Evolutionary conservation across 2,329 filamentous ascomycete species (phyloP), one percentile per base, ranked within the genome.

Genomic region (Cytospora schulzeri): DNA sequence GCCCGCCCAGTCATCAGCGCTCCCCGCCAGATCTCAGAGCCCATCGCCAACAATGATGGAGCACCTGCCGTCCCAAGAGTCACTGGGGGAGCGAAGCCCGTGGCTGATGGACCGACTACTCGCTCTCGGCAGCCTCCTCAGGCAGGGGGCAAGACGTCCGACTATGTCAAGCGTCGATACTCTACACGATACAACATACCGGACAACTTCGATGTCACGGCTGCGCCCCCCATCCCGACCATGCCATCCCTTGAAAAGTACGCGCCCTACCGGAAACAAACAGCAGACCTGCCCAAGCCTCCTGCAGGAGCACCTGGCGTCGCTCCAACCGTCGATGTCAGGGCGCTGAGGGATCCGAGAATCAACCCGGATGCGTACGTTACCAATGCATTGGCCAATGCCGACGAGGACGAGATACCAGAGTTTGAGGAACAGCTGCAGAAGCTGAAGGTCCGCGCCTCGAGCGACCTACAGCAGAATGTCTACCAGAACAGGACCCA

Each of bases 401-500:
- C 93, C 11, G 91, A 91, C 4, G 93, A 96, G 71, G 88, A 91
- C 68, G 92, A 97, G 69, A 96, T 97, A 66, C 86, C 87, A 69
- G 88, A 91, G 59, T 97, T 91, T 74, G 91, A 96, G 74, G 82
- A 85, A 57, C 88, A 88, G 26, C 81, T 97, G 52, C 88, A 88
- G 68, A 90, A 89, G 71, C 82, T 95, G 63, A 94, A 94, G 76
- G 85, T 85, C 69, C 87, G 91, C 63, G 93, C 92, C 11, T 89
- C 90, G 6, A 84, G 88, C 57, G 93, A 98, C 71, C 82, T 99
- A 26, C 94, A 98, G 76, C 92, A 96, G 73, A 98, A 93, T 77
- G 91, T 99, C 58, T 94, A 96, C 77, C 93, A 97, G 76, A 99
- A 99, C 77, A 88, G 95, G 57, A 96, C 92, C 0, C 95, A 98